Base-by-base conservation (phyloP, 305 asterid genomes). In the Solanum hybrid region DNA sequence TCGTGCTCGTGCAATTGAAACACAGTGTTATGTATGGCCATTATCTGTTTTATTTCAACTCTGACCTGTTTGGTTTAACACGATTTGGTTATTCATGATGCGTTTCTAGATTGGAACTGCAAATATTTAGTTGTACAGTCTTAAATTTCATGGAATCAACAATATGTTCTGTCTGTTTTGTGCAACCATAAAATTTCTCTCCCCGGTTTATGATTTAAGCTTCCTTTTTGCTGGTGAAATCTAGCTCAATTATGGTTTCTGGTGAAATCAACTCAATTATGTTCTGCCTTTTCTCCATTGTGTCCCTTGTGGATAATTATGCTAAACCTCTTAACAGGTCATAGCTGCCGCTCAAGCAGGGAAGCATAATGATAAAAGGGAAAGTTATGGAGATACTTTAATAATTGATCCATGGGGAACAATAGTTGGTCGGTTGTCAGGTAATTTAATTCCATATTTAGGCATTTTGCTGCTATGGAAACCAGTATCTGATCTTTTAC, bases 391-490 rank as follows among this genome's bases (percentile, higher is more conserved):
- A 42, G 98, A 95, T 91, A 90, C 96, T 32, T 75, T 97, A 93
- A 96, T 97, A 77, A 95, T 97, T 88, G 98, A 97, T 93, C 99
- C 99, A 46, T 97, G 99, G 99, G 99, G 99, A 64, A 93, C 91
- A 36, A 91, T 97, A 85, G 77, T 97, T 12, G 97, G 98, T 64
- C 92, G 96, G 89, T 86, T 95, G 90, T 90, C 95, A n/a, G 96
- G 96, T 94, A 85, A 40, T 64, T 46, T 77, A 27, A 32, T 79
- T 42, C 76, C 72, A 20, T 88, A 81, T 42, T 40, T 42, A 42
- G 71, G 86, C 12, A 42, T 35, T 79, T 11, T 37, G 85, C 34
- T 79, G 64, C 60, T 24, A 38, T 6, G 32, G 60, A 79, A 79
- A 22, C 64, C 64, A 37, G 8, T 79, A 37, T n/a, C 31, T 79